These are phyloP conservation scores for Geoglossum glabrum DNA, from an alignment of 495 filamentous ascomycete genomes.

Conservation along the genomic window DNA sequence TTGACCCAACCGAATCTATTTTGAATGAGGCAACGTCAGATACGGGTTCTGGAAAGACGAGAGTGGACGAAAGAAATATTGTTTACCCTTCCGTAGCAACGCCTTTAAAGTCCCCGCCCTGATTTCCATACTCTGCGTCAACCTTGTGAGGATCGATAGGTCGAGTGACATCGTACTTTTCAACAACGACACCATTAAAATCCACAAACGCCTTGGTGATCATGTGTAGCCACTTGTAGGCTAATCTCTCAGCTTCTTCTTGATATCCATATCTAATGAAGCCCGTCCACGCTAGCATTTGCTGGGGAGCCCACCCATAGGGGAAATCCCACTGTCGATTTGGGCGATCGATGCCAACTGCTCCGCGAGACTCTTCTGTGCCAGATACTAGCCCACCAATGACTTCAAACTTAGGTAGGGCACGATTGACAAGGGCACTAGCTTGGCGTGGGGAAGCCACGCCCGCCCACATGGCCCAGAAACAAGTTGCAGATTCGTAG, in stretches of 20 bases:
- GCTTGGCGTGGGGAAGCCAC: constrained; percentile 65
- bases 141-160: constrained; percentile 78
- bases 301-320: constrained; percentile 94
- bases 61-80: too few relatives aligned
- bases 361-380: constrained; percentile 68
- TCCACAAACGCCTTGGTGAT: constrained; percentile 92
- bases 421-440: constrained; percentile 47
- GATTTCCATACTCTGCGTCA: constrained; percentile 93
- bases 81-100: constrained; percentile 90
- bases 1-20: constrained; percentile 95
- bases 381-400: constrained; percentile 74
- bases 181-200: constrained; percentile 91
- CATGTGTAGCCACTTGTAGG: constrained; percentile 95
- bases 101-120: constrained; percentile 82
- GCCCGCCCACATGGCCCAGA: constrained; percentile 97
- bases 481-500: constrained; percentile 78
- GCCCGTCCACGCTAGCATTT: constrained; percentile 93
- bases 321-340: constrained; percentile 98
- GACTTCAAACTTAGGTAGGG: constrained; percentile 67
- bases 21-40: constrained; percentile 47
- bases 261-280: constrained; percentile 81
- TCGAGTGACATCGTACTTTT: constrained; percentile 94
- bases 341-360: constrained; percentile 57
- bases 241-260: constrained; percentile 67
- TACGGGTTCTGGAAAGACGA: too few relatives aligned